Conservation (phyloP, 179 eudicot genomes). For the Camellia oleifera region DNA sequence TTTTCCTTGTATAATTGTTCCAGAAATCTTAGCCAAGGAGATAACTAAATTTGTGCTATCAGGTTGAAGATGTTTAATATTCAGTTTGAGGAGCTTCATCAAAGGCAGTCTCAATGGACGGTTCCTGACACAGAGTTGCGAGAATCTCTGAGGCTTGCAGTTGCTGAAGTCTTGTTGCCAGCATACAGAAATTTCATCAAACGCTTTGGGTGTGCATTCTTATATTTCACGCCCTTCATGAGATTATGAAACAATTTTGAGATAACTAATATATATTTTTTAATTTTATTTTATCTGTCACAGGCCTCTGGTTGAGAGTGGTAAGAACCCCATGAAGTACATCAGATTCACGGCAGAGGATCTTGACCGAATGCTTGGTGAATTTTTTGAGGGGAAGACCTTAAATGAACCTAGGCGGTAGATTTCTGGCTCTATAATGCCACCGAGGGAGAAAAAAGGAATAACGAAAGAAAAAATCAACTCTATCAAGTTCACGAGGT, state of each 20-base stretch:
- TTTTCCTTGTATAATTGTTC: background rate
- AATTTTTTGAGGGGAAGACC: slow-evolving; percentile 82
- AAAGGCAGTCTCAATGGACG: slow-evolving; percentile 93
- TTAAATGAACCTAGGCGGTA: slow-evolving; percentile 60
- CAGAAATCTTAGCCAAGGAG: background rate
- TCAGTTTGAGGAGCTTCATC: slow-evolving; percentile 96
- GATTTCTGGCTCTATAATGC: background rate
- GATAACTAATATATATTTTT: background rate
- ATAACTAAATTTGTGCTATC: slow-evolving; percentile 13
- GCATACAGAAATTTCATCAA: slow-evolving; percentile 92
- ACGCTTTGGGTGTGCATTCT: slow-evolving; percentile 76
- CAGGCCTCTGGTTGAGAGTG: slow-evolving; percentile 86
- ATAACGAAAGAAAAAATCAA: background rate
- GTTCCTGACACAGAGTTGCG: slow-evolving; percentile 94
- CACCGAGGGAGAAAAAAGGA: background rate
- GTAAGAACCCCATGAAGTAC: slow-evolving; percentile 90
- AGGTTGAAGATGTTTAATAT: slow-evolving; percentile 79
- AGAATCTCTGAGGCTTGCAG: slow-evolving; percentile 87
- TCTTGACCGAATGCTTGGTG: slow-evolving; percentile 85
- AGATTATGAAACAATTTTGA: background rate
- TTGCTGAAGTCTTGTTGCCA: slow-evolving; percentile 91
- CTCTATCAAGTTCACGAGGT: background rate
- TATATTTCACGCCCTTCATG: background rate
- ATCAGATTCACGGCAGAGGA: slow-evolving; percentile 85
- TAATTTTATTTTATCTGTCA: slow-evolving; percentile 7